Percentiles rank a stretch among this genome's conserved stretches.
Evolutionary conservation across 305 asterid species (phyloP).

Genomic region (Rubia tinctorum): DNA sequence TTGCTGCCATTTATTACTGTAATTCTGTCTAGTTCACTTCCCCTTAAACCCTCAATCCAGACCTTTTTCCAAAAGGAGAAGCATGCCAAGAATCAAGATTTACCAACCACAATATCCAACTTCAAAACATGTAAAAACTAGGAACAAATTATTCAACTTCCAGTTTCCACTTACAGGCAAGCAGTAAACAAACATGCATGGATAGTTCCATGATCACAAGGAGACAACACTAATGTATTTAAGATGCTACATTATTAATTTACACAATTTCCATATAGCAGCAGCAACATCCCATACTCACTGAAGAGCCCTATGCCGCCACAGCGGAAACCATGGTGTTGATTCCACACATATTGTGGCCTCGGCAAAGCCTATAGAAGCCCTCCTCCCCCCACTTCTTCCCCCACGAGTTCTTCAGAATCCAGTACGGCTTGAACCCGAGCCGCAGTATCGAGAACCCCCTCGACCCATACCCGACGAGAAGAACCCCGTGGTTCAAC

Average conservation of each 20-base stretch:
- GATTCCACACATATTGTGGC: slow-evolving; percentile 82
- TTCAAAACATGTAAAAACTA: neutral
- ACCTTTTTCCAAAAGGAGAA: too few relatives aligned
- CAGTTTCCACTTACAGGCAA: neutral
- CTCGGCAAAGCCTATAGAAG: slow-evolving; percentile 61
- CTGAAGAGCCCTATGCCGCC: neutral
- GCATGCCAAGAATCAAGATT: neutral
- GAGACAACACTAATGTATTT: neutral
- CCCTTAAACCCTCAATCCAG: too few relatives aligned
- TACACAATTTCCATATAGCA: neutral
- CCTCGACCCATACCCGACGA: slow-evolving; percentile 70
- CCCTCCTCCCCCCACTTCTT: slow-evolving; percentile 75
- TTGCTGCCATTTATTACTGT: too few relatives aligned
- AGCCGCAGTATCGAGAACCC: slow-evolving; percentile 70
- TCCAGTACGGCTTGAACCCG: slow-evolving; percentile 73
- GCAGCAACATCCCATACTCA: neutral
- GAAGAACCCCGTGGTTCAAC: slow-evolving; percentile 70
- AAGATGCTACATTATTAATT: neutral
- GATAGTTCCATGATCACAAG: neutral
- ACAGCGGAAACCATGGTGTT: slow-evolving; percentile 83
- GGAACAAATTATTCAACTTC: neutral
- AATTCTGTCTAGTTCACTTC: too few relatives aligned
- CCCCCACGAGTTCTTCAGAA: slow-evolving; percentile 92
- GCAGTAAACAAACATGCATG: neutral
- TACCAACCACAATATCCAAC: neutral